Base-by-base conservation (phyloP, 2,329 filamentous ascomycete species). In the Aspergillaceae sp. region DNA sequence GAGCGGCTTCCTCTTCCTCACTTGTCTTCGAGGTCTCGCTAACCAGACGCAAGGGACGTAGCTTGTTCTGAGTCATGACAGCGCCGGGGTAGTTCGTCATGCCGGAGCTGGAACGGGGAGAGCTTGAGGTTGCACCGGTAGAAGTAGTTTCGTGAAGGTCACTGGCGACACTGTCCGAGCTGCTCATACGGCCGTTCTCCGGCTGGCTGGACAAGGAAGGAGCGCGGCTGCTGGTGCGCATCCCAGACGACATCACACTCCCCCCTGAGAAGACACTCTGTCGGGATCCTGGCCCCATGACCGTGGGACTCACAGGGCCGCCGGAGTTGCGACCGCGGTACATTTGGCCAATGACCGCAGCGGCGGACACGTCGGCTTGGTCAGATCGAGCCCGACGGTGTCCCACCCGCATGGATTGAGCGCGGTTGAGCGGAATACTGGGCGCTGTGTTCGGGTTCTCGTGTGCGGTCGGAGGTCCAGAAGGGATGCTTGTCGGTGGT, bases 321-420 rank as follows among this genome's bases (percentile, higher is more conserved):
- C 66, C 64, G 5, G 69, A 70, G 41, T 66, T 65, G 19, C 67
- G 78, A 9, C 84, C 84, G 59, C 83, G 84, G 71, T 94, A 94
- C 86, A 95, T 94, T 66, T 90, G 89, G 57, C 87, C 87, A 42
- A 95, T 84, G 29, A 94, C 79, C 49, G 77, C 80, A 5, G 86
- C 85, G 11, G 82, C 82, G 44, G 68, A 61, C 40, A 63, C 58
- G 47, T 67, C 66, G 7, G 66, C 58, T 51, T 73, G 70, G 44
- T 76, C 74, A 28, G 74, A 76, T 44, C 73, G 67, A n/a, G 72
- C 67, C 44, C 73, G 64, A 46, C 71, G 71, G 55, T 77, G 74
- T 33, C 56, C 60, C 41, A 55, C 51, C 28, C 70, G 66, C 4
- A 66, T 57, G 10, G 69, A 70, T 47, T 66, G 61, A 8, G 65